Percentiles rank a stretch among this genome's conserved stretches.
Evolutionary conservation across 2,329 filamentous ascomycete species (phyloP).

Genomic region (Diaporthe vaccinii): DNA sequence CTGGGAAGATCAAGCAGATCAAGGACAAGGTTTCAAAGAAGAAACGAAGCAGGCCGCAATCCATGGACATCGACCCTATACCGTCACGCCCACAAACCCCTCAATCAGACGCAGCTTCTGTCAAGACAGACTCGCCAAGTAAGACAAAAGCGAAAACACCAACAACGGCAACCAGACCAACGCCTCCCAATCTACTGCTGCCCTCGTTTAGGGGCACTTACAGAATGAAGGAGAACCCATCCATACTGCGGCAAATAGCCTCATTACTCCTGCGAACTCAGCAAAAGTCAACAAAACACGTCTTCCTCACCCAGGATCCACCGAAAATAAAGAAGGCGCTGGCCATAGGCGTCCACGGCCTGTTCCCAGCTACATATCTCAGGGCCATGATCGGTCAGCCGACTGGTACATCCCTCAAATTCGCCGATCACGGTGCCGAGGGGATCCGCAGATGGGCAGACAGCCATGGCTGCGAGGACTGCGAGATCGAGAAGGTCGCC

Average conservation of each 20-base stretch:
- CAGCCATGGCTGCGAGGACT: slow-evolving; percentile 77
- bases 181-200: slow-evolving; percentile 73
- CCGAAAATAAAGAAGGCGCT: slow-evolving; percentile 86
- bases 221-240: slow-evolving; percentile 74
- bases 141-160: slow-evolving; percentile 59
- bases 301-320: slow-evolving; percentile 77
- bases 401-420: slow-evolving; percentile 93
- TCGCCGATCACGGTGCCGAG: slow-evolving; percentile 87
- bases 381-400: slow-evolving; percentile 95
- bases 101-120: slow-evolving; percentile 47
- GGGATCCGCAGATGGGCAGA: slow-evolving; percentile 88
- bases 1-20: slow-evolving; percentile 46
- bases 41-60: slow-evolving; percentile 62
- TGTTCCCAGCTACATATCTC: slow-evolving; percentile 89
- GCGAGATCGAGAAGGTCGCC: slow-evolving; percentile 92
- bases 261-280: slow-evolving; percentile 69
- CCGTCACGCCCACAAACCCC: slow-evolving; percentile 53
- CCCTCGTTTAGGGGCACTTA: slow-evolving; percentile 80
- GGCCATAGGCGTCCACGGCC: slow-evolving; percentile 93
- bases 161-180: slow-evolving; percentile 53
- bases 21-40: slow-evolving; percentile 51
- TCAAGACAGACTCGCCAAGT: slow-evolving; percentile 44
- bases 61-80: slow-evolving; percentile 61
- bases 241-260: slow-evolving; percentile 76
- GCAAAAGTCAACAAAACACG: slow-evolving; percentile 74